Evolutionary conservation across 2,329 filamentous ascomycete species (phyloP).

Genomic region (Colletotrichum incanum): DNA sequence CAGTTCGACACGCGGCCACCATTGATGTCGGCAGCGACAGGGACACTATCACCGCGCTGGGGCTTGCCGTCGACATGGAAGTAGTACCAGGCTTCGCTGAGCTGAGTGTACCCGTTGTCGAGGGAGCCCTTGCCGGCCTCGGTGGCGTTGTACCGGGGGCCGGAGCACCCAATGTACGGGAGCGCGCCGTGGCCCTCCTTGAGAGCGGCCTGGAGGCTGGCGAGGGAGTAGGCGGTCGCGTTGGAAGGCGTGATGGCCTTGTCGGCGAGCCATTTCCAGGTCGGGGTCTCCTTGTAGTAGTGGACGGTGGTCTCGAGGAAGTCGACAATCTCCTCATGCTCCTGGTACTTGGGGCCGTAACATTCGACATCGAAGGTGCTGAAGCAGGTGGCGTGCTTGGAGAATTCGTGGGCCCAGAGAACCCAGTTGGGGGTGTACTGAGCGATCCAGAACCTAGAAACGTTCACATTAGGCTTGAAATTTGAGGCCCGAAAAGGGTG

Average conservation of each 20-base stretch:
- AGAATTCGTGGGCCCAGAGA: conserved; percentile 79
- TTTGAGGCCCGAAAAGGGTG: neutral
- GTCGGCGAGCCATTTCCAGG: conserved; percentile 71
- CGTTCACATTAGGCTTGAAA: conserved; percentile 49
- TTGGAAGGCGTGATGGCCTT: conserved; percentile 72
- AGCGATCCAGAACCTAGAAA: conserved; percentile 67
- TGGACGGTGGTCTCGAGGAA: conserved; percentile 74
- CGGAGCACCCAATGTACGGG: conserved; percentile 75
- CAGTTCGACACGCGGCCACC: conserved; percentile 68
- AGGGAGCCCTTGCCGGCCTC: conserved; percentile 66
- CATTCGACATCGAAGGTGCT: conserved; percentile 76
- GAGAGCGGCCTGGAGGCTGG: conserved; percentile 67
- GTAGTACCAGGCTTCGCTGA: conserved; percentile 79
- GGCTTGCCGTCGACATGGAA: conserved; percentile 72
- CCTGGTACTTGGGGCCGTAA: conserved; percentile 71
- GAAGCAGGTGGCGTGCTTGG: conserved; percentile 79
- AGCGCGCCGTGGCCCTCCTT: conserved; percentile 65
- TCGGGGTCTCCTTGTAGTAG: conserved; percentile 73
- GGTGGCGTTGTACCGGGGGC: conserved; percentile 74
- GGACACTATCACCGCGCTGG: conserved; percentile 65
- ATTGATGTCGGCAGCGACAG: conserved; percentile 60
- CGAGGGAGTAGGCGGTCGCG: conserved; percentile 68
- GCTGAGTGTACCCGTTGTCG: conserved; percentile 70
- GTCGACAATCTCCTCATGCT: conserved; percentile 74
- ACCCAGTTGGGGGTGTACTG: conserved; percentile 69